phyloP scores from a whole-genome alignment of 2,329 filamentous ascomycete genomes.

The Daldinia sp. region DNA sequence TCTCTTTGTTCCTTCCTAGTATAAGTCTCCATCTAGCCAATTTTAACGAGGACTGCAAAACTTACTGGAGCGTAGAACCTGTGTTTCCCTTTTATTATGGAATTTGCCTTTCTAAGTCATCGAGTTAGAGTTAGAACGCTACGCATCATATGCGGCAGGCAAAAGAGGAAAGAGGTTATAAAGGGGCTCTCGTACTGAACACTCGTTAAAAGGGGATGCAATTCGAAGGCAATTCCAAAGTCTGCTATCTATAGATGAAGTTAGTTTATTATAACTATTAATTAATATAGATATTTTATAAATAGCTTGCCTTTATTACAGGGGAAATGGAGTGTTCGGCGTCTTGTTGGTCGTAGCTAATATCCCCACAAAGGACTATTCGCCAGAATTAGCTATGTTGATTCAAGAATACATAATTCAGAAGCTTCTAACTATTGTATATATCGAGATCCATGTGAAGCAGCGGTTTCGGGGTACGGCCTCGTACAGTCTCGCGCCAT shows the following conservation, averaged over 20 bases:
- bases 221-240: constrained; percentile 13
- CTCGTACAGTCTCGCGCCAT: not conserved
- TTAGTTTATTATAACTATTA: too few species aligned
- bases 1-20: constrained; percentile 28
- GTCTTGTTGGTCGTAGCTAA: not conserved
- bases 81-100: not conserved
- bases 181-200: not conserved
- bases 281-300: not conserved
- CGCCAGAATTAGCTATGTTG: constrained; percentile 4
- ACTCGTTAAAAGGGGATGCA: not conserved
- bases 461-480: not conserved
- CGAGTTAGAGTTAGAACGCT: not conserved
- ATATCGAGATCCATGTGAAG: constrained; percentile 34
- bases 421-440: constrained; percentile 16
- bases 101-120: not conserved
- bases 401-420: too few species aligned
- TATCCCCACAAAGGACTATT: constrained; percentile 21
- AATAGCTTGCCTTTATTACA: constrained; percentile 7
- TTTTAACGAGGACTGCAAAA: not conserved
- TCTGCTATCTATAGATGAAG: constrained; percentile 17
- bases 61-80: constrained; percentile 18
- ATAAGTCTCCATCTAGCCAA: not conserved
- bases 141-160: not conserved
- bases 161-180: not conserved
- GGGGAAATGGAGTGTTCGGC: constrained; percentile 2